Evolutionary conservation across 495 filamentous ascomycete species (phyloP).

Genomic region (Penicillium alfredii): DNA sequence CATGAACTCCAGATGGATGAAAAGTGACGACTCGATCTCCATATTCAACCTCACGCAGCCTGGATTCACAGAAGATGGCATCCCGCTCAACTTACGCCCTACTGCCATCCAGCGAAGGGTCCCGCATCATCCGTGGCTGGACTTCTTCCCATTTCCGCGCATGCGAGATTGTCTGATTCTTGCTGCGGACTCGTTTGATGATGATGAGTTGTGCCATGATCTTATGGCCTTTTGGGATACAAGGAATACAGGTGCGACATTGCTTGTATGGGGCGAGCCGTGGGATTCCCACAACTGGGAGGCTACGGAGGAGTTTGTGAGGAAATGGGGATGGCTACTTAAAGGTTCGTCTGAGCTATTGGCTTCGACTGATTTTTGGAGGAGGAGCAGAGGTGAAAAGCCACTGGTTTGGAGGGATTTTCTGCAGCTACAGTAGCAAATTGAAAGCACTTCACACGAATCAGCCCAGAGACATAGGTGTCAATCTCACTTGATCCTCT

Average conservation of each 20-base stretch:
- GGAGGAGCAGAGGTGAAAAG: conserved; percentile 29
- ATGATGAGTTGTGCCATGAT: conserved; percentile 22
- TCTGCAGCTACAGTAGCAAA: no score
- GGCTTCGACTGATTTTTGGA: conserved; percentile 39
- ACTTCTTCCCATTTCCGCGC: conserved; percentile 25
- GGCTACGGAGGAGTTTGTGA: conserved; percentile 32
- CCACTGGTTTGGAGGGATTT: conserved; percentile 8
- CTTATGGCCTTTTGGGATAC: conserved; percentile 23
- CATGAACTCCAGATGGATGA: conserved; percentile 15
- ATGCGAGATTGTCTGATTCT: conserved; percentile 26
- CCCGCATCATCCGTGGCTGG: conserved; percentile 30
- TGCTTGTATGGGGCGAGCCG: conserved; percentile 44
- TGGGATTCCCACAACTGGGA: conserved; percentile 42
- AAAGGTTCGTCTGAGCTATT: conserved; percentile 33
- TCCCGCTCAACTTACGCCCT: conserved; percentile 22
- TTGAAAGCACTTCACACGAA: no score
- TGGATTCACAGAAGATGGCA: conserved; percentile 6
- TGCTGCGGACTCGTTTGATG: conserved; percentile 14
- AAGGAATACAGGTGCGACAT: conserved; percentile 4
- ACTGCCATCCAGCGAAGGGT: conserved; percentile 17
- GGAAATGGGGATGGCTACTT: conserved; percentile 39
- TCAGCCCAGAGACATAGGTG: conserved; percentile 6
- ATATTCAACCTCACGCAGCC: conserved; percentile 21
- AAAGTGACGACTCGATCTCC: conserved; percentile 15
- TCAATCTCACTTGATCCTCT: conserved; percentile 12